Evolutionary conservation across 1,284 basidiomycete species (phyloP).

Genomic region (Ganoderma lucidum): DNA sequence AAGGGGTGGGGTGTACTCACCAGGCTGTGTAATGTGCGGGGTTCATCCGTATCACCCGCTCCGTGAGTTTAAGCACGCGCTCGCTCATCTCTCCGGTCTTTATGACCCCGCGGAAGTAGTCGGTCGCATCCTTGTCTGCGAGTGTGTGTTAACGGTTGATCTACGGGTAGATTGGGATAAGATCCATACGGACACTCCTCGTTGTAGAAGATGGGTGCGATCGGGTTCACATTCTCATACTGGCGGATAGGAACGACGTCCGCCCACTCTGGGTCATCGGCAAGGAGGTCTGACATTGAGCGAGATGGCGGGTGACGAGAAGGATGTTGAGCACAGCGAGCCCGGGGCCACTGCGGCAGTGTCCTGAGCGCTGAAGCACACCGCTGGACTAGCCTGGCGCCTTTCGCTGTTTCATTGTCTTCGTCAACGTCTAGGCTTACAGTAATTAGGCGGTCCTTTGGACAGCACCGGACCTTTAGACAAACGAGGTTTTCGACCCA

Average conservation of each 20-base stretch:
- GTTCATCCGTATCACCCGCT: slow-evolving; percentile 86
- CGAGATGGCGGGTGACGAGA: slow-evolving; percentile 4
- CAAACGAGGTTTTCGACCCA: too few species aligned
- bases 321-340: not conserved
- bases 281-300: slow-evolving; percentile 52
- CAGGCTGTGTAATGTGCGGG: slow-evolving; percentile 96
- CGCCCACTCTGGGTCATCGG: slow-evolving; percentile 75
- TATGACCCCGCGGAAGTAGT: slow-evolving; percentile 89
- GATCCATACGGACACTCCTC: slow-evolving; percentile 74
- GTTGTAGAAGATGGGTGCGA: slow-evolving; percentile 91
- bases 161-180: slow-evolving; percentile 6
- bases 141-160: slow-evolving; percentile 12
- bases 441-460: too few species aligned
- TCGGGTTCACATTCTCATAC: slow-evolving; percentile 77
- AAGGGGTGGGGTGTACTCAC: slow-evolving; percentile 50
- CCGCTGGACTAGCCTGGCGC: too few species aligned
- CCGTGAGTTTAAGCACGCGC: slow-evolving; percentile 86
- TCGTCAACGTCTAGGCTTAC: too few species aligned
- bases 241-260: slow-evolving; percentile 86
- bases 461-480: too few species aligned
- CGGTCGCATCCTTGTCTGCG: slow-evolving; percentile 89
- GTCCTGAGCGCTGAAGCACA: too few species aligned
- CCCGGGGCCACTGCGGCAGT: too few species aligned
- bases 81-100: slow-evolving; percentile 78
- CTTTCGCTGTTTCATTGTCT: too few species aligned